Base-by-base conservation (phyloP, 73 alveolate species). In the Effrenium voratum region DNA sequence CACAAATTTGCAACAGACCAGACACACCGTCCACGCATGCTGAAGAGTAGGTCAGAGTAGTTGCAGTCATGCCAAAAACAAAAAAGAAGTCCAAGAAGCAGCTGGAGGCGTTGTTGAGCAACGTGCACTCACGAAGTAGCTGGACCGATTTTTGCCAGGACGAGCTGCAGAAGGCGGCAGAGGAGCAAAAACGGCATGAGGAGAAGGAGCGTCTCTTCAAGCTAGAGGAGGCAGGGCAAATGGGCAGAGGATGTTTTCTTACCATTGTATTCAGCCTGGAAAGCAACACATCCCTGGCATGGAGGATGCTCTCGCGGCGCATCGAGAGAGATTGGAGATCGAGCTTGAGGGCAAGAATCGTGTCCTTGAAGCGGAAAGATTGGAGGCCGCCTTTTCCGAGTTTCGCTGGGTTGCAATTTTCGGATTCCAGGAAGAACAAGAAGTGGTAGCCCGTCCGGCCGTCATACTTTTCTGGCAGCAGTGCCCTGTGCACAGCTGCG, bases 31-130 rank as follows among this genome's bases (percentile, higher is more conserved):
- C n/a, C n/a, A n/a, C n/a, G n/a, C n/a, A n/a, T n/a, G n/a, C n/a
- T n/a, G n/a, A n/a, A n/a, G n/a, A n/a, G n/a, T n/a, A n/a, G n/a
- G n/a, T n/a, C n/a, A n/a, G n/a, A n/a, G n/a, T n/a, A n/a, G 34
- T 16, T 24, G 40, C 43, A 66, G 10, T 30, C 49, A 88, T 88
- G 95, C 95, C 95, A 13, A 88, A 88, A 38, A 88, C 95, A 60
- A 88, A 88, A 85, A 88, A 88, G 84, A 88, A 88, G 52, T 88
- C 95, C 95, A 88, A 88, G 85, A 88, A 88, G 73, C 95, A 88
- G 84, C 85, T 88, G 47, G 95, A 88, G 95, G 92, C 49, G 32
- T 0, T 26, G 24, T 36, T 40, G 87, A 76, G 87, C n/a, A n/a
- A n/a, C n/a, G n/a, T n/a, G n/a, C n/a, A n/a, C n/a, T n/a, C n/a